Conservation (phyloP, 2,329 filamentous ascomycete species). For the Botrytis deweyae region DNA sequence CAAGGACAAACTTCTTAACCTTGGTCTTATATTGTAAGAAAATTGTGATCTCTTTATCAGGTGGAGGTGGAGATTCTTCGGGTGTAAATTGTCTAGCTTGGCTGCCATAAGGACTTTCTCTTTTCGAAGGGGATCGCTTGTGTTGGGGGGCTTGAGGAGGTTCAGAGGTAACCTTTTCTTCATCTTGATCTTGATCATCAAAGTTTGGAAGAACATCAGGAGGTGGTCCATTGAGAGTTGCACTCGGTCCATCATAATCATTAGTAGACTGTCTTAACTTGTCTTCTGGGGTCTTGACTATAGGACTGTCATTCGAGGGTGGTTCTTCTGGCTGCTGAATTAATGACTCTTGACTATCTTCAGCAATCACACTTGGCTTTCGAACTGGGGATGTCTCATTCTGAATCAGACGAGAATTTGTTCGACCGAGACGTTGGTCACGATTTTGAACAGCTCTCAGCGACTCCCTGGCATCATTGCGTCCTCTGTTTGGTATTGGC, state of each 20-base stretch:
- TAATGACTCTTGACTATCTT: slow-evolving; percentile 43
- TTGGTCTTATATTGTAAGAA: slow-evolving; percentile 97
- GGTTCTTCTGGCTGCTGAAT: slow-evolving; percentile 42
- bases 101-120: slow-evolving; percentile 15
- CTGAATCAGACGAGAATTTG: slow-evolving; percentile 43
- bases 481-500: slow-evolving; percentile 80
- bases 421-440: slow-evolving; percentile 51
- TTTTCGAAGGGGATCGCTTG: slow-evolving; percentile 20
- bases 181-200: slow-evolving; percentile 23
- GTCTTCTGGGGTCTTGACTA: slow-evolving; percentile 60
- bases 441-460: slow-evolving; percentile 68
- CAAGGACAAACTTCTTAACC: slow-evolving; percentile 91
- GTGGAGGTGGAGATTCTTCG: slow-evolving; percentile 63
- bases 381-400: slow-evolving; percentile 64
- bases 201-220: slow-evolving; percentile 48
- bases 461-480: slow-evolving; percentile 76
- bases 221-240: slow-evolving; percentile 59
- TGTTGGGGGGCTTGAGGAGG: slow-evolving; percentile 28
- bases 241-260: slow-evolving; percentile 46
- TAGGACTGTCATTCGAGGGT: slow-evolving; percentile 39
- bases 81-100: slow-evolving; percentile 56
- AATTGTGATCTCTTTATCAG: slow-evolving; percentile 84
- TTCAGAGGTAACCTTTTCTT: slow-evolving; percentile 20
- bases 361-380: slow-evolving; percentile 59
- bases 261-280: slow-evolving; percentile 43